A percentile compares a stretch with the other conserved stretches of the same genome.
These are phyloP conservation scores for Lactarius psammicola DNA, from an alignment of 768 basidiomycete species.

Conservation along the genomic window DNA sequence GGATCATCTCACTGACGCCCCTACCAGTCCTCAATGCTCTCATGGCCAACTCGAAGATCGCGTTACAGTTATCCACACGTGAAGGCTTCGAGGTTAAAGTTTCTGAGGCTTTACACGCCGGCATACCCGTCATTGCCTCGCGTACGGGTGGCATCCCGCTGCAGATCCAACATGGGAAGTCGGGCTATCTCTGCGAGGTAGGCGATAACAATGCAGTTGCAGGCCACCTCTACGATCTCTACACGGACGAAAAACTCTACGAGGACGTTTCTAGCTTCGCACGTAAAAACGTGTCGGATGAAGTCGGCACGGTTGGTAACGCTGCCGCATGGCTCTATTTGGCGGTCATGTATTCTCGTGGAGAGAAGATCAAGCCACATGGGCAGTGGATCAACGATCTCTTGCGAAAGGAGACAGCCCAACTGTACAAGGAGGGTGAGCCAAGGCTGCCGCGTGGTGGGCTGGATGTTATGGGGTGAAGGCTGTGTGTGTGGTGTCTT, in stretches of 20 bases:
- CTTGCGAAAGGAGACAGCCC: conserved; percentile 70
- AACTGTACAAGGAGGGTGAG: conserved; percentile 64
- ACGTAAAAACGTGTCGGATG: conserved; percentile 75
- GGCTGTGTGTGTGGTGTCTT: neutral
- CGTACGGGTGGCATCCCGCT: conserved; percentile 92
- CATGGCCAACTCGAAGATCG: conserved; percentile 86
- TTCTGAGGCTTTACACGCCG: conserved; percentile 89
- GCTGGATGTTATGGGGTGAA: conserved; percentile 22
- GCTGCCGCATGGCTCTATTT: conserved; percentile 64
- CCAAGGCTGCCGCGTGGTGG: conserved; percentile 62
- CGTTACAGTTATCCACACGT: conserved; percentile 86
- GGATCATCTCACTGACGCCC: neutral
- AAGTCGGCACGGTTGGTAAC: conserved; percentile 83
- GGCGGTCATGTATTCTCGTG: conserved; percentile 76
- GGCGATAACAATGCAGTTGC: conserved; percentile 78
- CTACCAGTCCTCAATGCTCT: conserved; percentile 78
- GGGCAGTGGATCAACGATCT: conserved; percentile 87
- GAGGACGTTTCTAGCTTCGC: conserved; percentile 47
- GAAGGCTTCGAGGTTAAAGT: conserved; percentile 99
- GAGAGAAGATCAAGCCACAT: conserved; percentile 72
- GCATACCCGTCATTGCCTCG: conserved; percentile 81
- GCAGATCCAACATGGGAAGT: conserved; percentile 84
- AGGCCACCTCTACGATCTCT: conserved; percentile 69
- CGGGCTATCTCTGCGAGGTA: conserved; percentile 78
- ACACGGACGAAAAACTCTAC: conserved; percentile 67